Conservation (phyloP, 2,329 filamentous ascomycete species). For the Fonsecaea nubica region DNA sequence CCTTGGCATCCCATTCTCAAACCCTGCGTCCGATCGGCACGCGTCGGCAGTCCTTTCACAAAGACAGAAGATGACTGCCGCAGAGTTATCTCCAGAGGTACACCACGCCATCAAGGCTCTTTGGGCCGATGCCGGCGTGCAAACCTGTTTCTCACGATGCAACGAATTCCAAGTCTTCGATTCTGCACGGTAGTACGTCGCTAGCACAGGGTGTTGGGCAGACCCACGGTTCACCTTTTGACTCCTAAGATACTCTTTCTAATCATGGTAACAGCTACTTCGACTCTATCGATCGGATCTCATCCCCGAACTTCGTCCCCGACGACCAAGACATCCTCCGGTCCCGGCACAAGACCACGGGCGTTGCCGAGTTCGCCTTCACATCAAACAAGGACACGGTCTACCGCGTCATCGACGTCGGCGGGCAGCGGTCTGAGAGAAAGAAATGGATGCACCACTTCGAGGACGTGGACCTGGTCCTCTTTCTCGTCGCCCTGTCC, state of each 20-base stretch:
- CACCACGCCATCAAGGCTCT: conserved; percentile 88
- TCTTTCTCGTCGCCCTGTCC: conserved; percentile 95
- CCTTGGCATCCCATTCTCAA: conserved; percentile 80
- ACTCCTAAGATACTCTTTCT: conserved; percentile 42
- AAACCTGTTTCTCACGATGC: conserved; percentile 93
- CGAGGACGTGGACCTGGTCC: conserved; percentile 94
- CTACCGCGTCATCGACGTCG: conserved; percentile 97
- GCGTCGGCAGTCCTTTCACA: conserved; percentile 99
- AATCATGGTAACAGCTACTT: conserved; percentile 75
- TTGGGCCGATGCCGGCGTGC: conserved; percentile 91
- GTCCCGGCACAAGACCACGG: conserved; percentile 95
- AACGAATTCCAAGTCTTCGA: conserved; percentile 96
- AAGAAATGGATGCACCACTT: conserved; percentile 99
- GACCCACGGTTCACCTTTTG: not conserved
- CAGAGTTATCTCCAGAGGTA: conserved; percentile 90
- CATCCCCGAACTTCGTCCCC: conserved; percentile 88
- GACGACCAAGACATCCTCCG: conserved; percentile 94
- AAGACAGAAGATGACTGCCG: conserved; percentile 92
- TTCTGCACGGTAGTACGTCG: conserved; percentile 85
- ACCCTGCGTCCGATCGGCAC: conserved; percentile 87
- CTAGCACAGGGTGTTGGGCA: not conserved
- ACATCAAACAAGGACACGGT: conserved; percentile 86
- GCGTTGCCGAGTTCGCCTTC: conserved; percentile 95
- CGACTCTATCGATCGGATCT: conserved; percentile 90
- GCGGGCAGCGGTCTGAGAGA: conserved; percentile 91